Evolutionary conservation across 331 rosid species (phyloP), one percentile per base, ranked within the genome.

Genomic region (Malus hybrid): DNA sequence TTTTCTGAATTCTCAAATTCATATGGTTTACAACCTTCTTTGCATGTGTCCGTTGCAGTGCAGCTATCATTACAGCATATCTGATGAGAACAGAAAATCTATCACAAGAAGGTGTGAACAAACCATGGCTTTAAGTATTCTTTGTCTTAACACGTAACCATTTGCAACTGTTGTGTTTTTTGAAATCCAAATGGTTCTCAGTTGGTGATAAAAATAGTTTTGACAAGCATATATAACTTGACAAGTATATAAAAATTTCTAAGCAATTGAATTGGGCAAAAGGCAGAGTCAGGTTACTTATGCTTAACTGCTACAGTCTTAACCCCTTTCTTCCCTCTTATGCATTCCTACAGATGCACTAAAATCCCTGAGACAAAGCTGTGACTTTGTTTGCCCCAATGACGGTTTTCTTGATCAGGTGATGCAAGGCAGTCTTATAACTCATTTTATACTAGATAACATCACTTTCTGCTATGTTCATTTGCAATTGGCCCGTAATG

Each of bases 371-470:
- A 81, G 82, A 80, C 83, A 90, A 75, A 87, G 93, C 86, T 89
- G 91, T 68, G 93, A 85, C 74, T 80, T 69, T 82, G 99, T 94
- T 80, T 92, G 97, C 80, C 99, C 99, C 68, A 94, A 94, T 83
- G 99, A 94, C 73, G 99, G 97, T 48, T 94, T 94, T 85, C 79
- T 90, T 64, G 95, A 90, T 72, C 97, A 91, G 97, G 98, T 91
- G 71, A 75, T 71, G 53, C 81, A 30, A 71, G 63, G 44, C 63
- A 14, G 50, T 79, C 13, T 33, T 63, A 34, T 53, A 64, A 12
- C 22, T 24, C 11, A 8, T 36, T 36, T 36, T 36, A 36, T 36
- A 36, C 20, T 32, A 28, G 18, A 73, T 68, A 32, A 48, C 42
- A 60, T 42, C 60, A 30, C 36, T 29, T 63, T 46, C 75, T 26